A percentile compares a stretch with the other conserved stretches of the same genome.
Evolutionary conservation across 768 basidiomycete genomes (phyloP).

Genomic region (Tricholomella constricta): DNA sequence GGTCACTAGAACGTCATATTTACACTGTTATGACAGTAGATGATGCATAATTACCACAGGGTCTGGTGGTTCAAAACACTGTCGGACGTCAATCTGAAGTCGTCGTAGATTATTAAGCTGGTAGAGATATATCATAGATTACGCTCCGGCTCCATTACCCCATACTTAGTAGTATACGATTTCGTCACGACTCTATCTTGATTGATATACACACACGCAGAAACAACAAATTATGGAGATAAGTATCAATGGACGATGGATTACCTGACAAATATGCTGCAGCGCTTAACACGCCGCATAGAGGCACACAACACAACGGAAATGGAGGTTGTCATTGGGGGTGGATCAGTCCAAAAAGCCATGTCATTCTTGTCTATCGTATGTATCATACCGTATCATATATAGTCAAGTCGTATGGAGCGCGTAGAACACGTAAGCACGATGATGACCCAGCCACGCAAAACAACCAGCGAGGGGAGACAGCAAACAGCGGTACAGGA

Average conservation of each 20-base stretch:
- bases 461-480: slow-evolving; percentile 22
- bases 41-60: no score
- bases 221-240: background rate
- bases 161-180: slow-evolving; percentile 4
- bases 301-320: background rate
- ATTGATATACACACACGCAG: background rate
- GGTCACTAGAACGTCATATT: no score
- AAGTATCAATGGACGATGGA: no score
- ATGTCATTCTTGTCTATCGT: slow-evolving; percentile 28
- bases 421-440: slow-evolving; percentile 19
- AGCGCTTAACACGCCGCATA: no score
- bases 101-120: slow-evolving; percentile 38
- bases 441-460: slow-evolving; percentile 23
- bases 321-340: background rate
- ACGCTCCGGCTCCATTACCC: slow-evolving; percentile 13
- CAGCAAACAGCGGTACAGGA: slow-evolving; percentile 21
- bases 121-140: slow-evolving; percentile 18
- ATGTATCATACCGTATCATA: slow-evolving; percentile 11
- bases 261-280: no score
- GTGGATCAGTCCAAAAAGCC: slow-evolving; percentile 17
- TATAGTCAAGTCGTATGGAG: slow-evolving; percentile 14
- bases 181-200: slow-evolving; percentile 5
- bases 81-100: slow-evolving; percentile 79
- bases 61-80: slow-evolving; percentile 85
- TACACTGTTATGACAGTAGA: no score